Evolutionary conservation across 257 asterid species (phyloP), one percentile per base, ranked within the genome.

Genomic region (Thymus mandschuricus): DNA sequence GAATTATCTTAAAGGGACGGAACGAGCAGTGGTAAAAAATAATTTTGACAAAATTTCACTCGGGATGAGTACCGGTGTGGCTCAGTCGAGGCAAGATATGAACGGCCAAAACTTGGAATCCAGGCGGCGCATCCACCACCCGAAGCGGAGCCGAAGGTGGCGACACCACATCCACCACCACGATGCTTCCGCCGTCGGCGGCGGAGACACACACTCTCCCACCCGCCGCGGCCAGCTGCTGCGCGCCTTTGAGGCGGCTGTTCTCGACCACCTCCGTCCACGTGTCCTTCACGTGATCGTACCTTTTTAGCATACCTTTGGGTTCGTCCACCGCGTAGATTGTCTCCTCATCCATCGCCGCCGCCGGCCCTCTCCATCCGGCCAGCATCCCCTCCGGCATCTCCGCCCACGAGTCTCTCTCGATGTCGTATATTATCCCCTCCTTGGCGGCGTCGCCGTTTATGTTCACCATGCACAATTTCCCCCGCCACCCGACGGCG

Each of bases 351-450:
- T 75, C 86, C 95, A 92, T 84, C 10, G 92, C 79, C 5, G 92
- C 95, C 63, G 89, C 92, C 21, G 97, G 95, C 0, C 97, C 97
- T 48, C 84, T 74, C 97, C 97, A 91, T 1, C 97, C 97, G 2
- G 51, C 64, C 67, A 86, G 48, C 97, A 91, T 91, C 46, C 96
- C 96, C n/a, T 72, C 85, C 65, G 97, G 96, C 97, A 91, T 91
- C 72, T 84, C 86, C 76, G 58, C 78, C 97, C 95, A 91, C 1
- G 66, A 1, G 29, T 91, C 90, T 5, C 60, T 31, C 5, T 43
- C 65, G 5, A 82, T 82, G 65, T 87, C 80, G 87, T 89, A 89
- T 6, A 89, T 66, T 4, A 73, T 72, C 8, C 96, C 97, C 35
- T 91, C 92, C 45, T 89, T 91, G 9, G 89, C 88, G 0, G 87